phyloP scores from a whole-genome alignment of 768 basidiomycete species.

The Coprinopsis strossmayeri region DNA sequence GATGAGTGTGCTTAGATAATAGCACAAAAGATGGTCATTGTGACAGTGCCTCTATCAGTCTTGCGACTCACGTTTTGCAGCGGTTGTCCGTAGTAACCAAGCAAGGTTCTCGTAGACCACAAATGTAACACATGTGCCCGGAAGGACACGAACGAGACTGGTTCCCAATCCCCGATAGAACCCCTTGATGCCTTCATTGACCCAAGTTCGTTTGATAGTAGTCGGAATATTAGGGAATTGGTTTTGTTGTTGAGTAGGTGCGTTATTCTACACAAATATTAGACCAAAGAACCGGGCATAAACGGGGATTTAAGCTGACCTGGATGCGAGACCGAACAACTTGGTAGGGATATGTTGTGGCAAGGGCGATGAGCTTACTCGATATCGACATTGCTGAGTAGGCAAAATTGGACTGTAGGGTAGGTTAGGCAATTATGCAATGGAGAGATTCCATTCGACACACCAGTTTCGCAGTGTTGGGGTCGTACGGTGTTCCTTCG shows the following conservation, averaged over 20 bases:
- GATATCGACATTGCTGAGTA: constrained; percentile 91
- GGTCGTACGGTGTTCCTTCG: constrained; percentile 57
- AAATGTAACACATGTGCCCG: constrained; percentile 96
- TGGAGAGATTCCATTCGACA: constrained; percentile 19
- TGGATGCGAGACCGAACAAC: constrained; percentile 93
- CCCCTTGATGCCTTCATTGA: constrained; percentile 70
- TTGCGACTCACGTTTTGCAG: constrained; percentile 39
- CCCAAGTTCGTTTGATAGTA: constrained; percentile 76
- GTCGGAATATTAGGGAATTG: constrained; percentile 80
- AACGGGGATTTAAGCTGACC: constrained; percentile 30
- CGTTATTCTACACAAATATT: constrained; percentile 50
- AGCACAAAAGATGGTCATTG: neutral
- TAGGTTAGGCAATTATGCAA: neutral
- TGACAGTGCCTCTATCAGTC: neutral
- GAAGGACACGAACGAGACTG: constrained; percentile 89
- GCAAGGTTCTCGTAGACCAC: constrained; percentile 95
- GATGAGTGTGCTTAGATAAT: too few species aligned
- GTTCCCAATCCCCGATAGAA: constrained; percentile 96
- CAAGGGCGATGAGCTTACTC: constrained; percentile 81
- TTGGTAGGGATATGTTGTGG: constrained; percentile 93
- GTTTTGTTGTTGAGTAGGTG: constrained; percentile 33
- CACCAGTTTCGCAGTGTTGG: constrained; percentile 83
- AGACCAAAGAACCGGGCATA: neutral
- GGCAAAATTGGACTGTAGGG: constrained; percentile 71
- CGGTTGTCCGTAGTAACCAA: constrained; percentile 68